Evolutionary conservation across 768 basidiomycete species (phyloP).

Genomic region (Nidularia sp.): DNA sequence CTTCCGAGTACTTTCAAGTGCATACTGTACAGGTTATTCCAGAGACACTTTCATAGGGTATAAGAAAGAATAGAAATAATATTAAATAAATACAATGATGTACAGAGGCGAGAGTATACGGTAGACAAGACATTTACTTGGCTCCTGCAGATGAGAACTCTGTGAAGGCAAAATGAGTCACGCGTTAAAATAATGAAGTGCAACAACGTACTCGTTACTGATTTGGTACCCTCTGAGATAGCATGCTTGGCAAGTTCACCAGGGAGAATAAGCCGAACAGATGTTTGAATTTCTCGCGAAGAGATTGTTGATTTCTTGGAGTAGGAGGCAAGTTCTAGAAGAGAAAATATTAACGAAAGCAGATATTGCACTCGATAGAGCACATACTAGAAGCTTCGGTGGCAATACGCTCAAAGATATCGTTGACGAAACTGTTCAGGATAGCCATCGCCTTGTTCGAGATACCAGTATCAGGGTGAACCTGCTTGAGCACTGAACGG

Average conservation of each 20-base stretch:
- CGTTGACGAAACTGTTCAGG: conserved; percentile 93
- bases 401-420: conserved; percentile 93
- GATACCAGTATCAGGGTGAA: conserved; percentile 98
- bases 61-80: conserved; percentile 9
- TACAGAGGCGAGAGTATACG: conserved; percentile 20
- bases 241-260: conserved; percentile 94
- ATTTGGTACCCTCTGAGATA: conserved; percentile 93
- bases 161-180: conserved; percentile 3
- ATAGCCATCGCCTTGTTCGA: conserved; percentile 99
- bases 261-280: conserved; percentile 94
- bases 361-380: not conserved
- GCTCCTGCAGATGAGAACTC: conserved; percentile 72
- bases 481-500: conserved; percentile 82
- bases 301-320: conserved; percentile 99
- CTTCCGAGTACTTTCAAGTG: too few relatives aligned
- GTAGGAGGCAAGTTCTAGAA: conserved; percentile 89
- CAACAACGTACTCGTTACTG: conserved; percentile 69
- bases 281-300: conserved; percentile 96
- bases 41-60: not conserved
- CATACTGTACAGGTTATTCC: too few relatives aligned
- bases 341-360: not conserved
- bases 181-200: not conserved
- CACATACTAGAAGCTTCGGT: conserved; percentile 83
- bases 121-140: conserved; percentile 39
- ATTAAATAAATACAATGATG: conserved; percentile 30